A percentile compares a stretch with the other conserved stretches of the same genome.
These are phyloP conservation scores for Ascomycota sp. DNA, from an alignment of 2,329 filamentous ascomycete species.

Conservation along the genomic window DNA sequence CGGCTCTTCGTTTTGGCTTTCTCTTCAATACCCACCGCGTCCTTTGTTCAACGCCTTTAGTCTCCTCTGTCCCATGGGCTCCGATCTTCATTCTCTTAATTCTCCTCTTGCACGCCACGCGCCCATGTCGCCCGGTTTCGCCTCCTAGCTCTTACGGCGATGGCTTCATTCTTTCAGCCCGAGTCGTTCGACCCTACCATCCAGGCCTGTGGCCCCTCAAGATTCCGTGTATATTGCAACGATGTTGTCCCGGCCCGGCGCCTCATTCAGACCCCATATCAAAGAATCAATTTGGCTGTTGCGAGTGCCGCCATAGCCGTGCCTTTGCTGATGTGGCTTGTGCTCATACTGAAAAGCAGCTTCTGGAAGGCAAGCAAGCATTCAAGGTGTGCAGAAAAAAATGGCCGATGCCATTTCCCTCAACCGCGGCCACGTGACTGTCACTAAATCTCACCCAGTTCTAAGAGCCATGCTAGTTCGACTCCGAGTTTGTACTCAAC, in stretches of 20 bases:
- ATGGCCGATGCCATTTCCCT: background rate
- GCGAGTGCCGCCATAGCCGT: slow-evolving; percentile 6
- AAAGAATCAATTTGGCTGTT: slow-evolving; percentile 8
- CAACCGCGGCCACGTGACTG: background rate
- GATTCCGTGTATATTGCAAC: slow-evolving; percentile 12
- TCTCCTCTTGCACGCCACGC: background rate
- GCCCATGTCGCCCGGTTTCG: background rate
- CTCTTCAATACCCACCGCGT: too few species aligned
- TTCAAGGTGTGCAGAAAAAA: background rate
- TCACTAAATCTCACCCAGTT: background rate
- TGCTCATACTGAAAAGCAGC: background rate
- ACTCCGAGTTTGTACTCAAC: too few species aligned
- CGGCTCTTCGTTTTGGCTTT: too few species aligned
- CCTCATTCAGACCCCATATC: slow-evolving; percentile 8
- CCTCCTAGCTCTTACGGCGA: slow-evolving; percentile 3
- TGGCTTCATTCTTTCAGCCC: slow-evolving; percentile 15
- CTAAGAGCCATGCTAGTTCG: background rate
- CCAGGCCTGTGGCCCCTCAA: slow-evolving; percentile 5
- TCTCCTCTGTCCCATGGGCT: background rate
- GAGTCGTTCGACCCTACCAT: slow-evolving; percentile 9
- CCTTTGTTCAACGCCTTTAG: too few species aligned
- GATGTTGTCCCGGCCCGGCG: slow-evolving; percentile 5
- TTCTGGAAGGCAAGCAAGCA: background rate
- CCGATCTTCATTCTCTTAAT: background rate
- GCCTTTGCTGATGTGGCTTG: slow-evolving; percentile 4